phyloP scores from a whole-genome alignment of 176 grass and related monocot genomes.

The Zoysia pacifica region DNA sequence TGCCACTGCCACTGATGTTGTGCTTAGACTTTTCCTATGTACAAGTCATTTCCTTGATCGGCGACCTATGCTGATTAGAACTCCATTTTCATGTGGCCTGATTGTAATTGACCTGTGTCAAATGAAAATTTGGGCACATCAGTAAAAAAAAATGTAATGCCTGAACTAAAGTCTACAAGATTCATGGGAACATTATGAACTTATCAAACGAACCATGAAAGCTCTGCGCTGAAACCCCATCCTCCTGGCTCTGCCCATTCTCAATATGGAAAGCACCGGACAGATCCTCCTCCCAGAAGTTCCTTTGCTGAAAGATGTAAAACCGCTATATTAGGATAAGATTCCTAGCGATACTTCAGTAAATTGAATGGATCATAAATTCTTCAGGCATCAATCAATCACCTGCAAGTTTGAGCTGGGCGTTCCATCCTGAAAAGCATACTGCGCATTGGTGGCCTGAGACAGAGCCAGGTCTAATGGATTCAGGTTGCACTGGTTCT shows the following conservation, averaged over 20 bases:
- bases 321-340: not conserved
- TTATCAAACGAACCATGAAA: slow-evolving; percentile 45
- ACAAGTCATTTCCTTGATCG: slow-evolving; percentile 28
- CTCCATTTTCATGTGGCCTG: slow-evolving; percentile 54
- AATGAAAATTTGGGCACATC: not conserved
- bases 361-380: not conserved
- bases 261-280: slow-evolving; percentile 66
- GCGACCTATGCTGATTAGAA: slow-evolving; percentile 27
- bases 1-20: slow-evolving; percentile 19
- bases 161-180: not conserved
- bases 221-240: slow-evolving; percentile 49
- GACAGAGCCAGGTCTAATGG: slow-evolving; percentile 52
- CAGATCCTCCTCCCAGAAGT: slow-evolving; percentile 89
- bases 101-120: slow-evolving; percentile 35
- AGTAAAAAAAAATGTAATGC: not conserved
- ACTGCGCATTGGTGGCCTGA: slow-evolving; percentile 37
- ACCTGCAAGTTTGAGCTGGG: slow-evolving; percentile 65
- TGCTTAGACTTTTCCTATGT: slow-evolving; percentile 41
- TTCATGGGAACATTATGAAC: not conserved
- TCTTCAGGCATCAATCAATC: slow-evolving; percentile 40
- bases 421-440: slow-evolving; percentile 53
- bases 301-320: slow-evolving; percentile 59
- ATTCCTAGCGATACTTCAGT: not conserved
- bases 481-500: slow-evolving; percentile 50
- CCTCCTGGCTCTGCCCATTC: slow-evolving; percentile 49